Evolutionary conservation across 306 rosid genomes (phyloP).

Genomic region (Dryas drummondii): DNA sequence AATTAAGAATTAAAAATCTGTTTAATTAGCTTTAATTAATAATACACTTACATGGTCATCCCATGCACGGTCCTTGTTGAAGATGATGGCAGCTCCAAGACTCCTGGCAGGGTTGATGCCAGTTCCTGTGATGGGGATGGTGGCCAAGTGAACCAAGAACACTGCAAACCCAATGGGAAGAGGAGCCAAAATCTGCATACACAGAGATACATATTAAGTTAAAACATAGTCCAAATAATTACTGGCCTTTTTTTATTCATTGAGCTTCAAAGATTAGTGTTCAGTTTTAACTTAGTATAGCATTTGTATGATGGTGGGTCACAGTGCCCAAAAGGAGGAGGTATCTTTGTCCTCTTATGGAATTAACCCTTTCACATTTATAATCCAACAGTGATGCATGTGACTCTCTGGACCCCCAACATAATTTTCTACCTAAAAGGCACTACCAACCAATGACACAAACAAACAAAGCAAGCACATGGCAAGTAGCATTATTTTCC

Average conservation of each 20-base stretch:
- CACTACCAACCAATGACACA: background rate
- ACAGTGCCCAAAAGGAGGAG: background rate
- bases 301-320: background rate
- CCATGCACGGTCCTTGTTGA: slow-evolving; percentile 74
- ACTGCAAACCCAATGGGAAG: slow-evolving; percentile 96
- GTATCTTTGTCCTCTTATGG: background rate
- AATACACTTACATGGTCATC: slow-evolving; percentile 58
- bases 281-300: background rate
- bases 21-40: background rate
- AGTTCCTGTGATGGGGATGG: slow-evolving; percentile 91
- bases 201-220: background rate
- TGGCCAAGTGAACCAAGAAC: slow-evolving; percentile 94
- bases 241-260: background rate
- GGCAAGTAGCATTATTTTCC: background rate
- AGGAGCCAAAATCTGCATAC: slow-evolving; percentile 78
- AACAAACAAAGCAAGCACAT: slow-evolving; percentile 20
- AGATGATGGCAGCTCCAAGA: slow-evolving; percentile 89
- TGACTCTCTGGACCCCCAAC: background rate
- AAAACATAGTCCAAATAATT: background rate
- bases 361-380: background rate
- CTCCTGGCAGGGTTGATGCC: slow-evolving; percentile 95
- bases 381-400: background rate
- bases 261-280: background rate
- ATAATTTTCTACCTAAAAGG: background rate
- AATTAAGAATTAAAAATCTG: background rate